A percentile compares a stretch with the other conserved stretches of the same genome.
Evolutionary conservation across 257 asterid species (phyloP).

Genomic region (Penstemon eatonii): DNA sequence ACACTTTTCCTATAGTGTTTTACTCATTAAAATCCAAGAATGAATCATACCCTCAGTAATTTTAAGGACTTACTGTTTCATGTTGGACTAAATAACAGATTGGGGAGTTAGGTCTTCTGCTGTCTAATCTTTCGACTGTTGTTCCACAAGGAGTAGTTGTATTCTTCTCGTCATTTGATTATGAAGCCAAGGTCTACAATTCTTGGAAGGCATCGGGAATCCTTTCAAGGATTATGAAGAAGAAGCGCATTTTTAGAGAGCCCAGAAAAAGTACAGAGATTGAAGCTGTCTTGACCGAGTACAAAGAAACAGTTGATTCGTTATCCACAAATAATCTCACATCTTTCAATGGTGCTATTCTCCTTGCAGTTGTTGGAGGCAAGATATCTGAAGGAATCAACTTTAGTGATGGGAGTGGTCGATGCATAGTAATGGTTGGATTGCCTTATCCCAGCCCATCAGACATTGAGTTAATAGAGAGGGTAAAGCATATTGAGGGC

Average conservation of each 20-base stretch:
- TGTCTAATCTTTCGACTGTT: conserved; percentile 73
- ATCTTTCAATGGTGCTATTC: conserved; percentile 75
- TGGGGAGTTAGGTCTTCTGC: conserved; percentile 80
- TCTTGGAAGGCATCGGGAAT: conserved; percentile 84
- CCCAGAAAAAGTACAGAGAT: conserved; percentile 85
- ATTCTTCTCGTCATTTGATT: conserved; percentile 92
- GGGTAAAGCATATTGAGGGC: conserved; percentile 89
- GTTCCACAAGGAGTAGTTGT: conserved; percentile 90
- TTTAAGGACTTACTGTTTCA: conserved; percentile 21
- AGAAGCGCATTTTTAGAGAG: conserved; percentile 77
- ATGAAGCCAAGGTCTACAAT: conserved; percentile 69
- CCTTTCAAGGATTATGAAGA: conserved; percentile 72
- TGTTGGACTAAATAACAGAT: conserved; percentile 52
- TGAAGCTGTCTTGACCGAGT: conserved; percentile 68
- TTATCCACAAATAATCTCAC: conserved; percentile 31
- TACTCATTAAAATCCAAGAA: too few species aligned
- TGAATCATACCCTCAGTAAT: not conserved
- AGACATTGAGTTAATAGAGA: conserved; percentile 85
- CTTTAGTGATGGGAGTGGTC: conserved; percentile 87
- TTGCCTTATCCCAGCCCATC: conserved; percentile 95
- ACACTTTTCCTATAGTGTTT: too few species aligned
- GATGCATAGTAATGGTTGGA: conserved; percentile 97
- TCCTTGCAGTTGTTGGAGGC: conserved; percentile 95
- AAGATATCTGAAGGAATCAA: conserved; percentile 97
- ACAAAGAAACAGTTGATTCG: conserved; percentile 67